phyloP scores from a whole-genome alignment of 306 rosid genomes.

The Prunus davidiana region DNA sequence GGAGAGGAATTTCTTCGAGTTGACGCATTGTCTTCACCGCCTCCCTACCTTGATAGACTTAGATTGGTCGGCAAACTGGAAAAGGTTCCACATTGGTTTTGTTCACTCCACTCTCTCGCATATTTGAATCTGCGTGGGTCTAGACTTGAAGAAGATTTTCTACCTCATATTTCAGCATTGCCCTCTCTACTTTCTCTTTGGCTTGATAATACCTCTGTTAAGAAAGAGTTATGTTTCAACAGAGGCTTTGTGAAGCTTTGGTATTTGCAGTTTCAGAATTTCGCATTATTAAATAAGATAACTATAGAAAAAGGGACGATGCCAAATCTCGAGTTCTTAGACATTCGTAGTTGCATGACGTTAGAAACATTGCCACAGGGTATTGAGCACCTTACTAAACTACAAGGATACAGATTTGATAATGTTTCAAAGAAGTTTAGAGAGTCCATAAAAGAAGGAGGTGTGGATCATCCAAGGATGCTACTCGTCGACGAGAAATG shows the following conservation, averaged over 20 bases:
- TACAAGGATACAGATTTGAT: not conserved
- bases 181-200: not conserved
- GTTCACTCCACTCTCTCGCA: not conserved
- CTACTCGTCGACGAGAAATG: not conserved
- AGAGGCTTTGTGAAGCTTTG: conserved; percentile 9
- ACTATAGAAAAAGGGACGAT: not conserved
- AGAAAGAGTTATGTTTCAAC: not conserved
- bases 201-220: not conserved
- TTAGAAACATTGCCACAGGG: not conserved
- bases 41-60: too few relatives aligned
- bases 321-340: not conserved
- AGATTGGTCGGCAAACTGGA: not conserved
- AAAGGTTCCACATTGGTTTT: not conserved
- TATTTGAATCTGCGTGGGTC: not conserved
- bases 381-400: conserved; percentile 2
- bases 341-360: not conserved
- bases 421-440: not conserved
- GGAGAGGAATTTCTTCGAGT: too few relatives aligned
- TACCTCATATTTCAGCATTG: not conserved
- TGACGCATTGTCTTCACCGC: too few relatives aligned
- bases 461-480: not conserved
- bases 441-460: not conserved
- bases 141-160: not conserved
- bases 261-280: not conserved
- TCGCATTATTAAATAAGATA: not conserved